Evolutionary conservation across 1,284 basidiomycete species (phyloP).

Genomic region (Naganishia liquefaciens): DNA sequence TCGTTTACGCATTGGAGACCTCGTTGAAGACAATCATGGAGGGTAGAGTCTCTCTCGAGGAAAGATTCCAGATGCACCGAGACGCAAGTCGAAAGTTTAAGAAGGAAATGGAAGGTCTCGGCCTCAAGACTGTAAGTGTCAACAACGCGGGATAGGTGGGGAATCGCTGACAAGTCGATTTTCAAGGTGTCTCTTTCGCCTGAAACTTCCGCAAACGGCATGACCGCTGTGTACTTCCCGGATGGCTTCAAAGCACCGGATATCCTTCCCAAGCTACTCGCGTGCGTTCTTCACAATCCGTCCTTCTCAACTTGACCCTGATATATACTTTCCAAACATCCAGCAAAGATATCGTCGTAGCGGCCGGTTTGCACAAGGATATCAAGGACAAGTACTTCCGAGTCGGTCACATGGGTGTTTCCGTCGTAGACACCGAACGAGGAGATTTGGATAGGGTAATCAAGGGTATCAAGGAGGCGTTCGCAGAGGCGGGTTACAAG

Average conservation of each 20-base stretch:
- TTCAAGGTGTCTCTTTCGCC: slow-evolving; percentile 63
- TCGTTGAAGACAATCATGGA: slow-evolving; percentile 74
- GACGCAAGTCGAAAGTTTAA: slow-evolving; percentile 74
- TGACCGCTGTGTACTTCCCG: slow-evolving; percentile 83
- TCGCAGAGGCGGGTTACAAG: slow-evolving; percentile 56
- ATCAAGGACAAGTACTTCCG: slow-evolving; percentile 70
- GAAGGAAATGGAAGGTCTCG: slow-evolving; percentile 67
- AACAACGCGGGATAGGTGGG: neutral
- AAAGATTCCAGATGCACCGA: slow-evolving; percentile 77
- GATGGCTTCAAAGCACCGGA: slow-evolving; percentile 71
- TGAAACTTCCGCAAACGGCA: slow-evolving; percentile 79
- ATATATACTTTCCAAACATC: slow-evolving; percentile 36
- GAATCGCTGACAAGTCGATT: neutral
- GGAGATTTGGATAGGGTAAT: slow-evolving; percentile 78
- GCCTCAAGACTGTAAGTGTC: slow-evolving; percentile 61
- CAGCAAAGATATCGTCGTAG: slow-evolving; percentile 72
- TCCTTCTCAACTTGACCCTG: neutral
- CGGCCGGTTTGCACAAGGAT: slow-evolving; percentile 83
- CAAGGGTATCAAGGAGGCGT: slow-evolving; percentile 62
- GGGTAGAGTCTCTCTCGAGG: slow-evolving; percentile 65
- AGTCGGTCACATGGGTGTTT: slow-evolving; percentile 81
- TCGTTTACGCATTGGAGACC: slow-evolving; percentile 84
- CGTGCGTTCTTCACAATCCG: slow-evolving; percentile 36
- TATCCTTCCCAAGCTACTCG: slow-evolving; percentile 63
- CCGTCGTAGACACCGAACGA: slow-evolving; percentile 68